Base-by-base conservation (phyloP, 169 alveolate species). In the Plasmodium ovale region DNA sequence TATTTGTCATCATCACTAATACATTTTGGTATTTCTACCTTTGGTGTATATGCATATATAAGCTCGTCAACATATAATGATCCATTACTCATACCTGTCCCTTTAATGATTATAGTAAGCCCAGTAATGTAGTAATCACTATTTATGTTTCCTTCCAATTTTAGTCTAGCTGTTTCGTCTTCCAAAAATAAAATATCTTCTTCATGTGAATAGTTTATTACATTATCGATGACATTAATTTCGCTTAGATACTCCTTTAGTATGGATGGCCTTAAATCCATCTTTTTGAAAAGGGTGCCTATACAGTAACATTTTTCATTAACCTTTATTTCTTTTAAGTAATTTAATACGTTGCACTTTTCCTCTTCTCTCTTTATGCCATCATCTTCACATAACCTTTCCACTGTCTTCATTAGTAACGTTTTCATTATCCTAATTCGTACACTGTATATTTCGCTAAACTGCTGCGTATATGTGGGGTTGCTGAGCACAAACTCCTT, bases 221-320 rank as follows among this genome's bases (percentile, higher is more conserved):
- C 33, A 39, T 19, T 21, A 33, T 74, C 68, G 44, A 35, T 21
- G 21, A 29, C 7, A 25, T 44, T 44, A 19, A 74, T 60, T 74
- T 59, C 88, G 42, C 90, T 82, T 29, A 87, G 2, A 51, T 92
- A 92, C 58, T 92, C 95, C 10, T 71, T 59, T 68, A 92, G 87
- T 16, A 84, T 92, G 3, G 95, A 90, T 27, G 95, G 95, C 53
- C 91, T 72, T 25, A 92, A 84, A 1, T 82, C 56, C 95, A 92
- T 92, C 54, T 91, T 89, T 65, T 92, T 92, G 87, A 71, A 91
- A 37, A 91, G 44, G 12, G 94, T 92, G 2, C 95, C 95, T 39
- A 91, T 92, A 31, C 92, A 49, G 29, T 82, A 92, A 44, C 94
- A 92, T 31, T 79, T 73, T 51, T 72, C 90, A 21, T 71, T 60